A percentile compares a stretch with the other conserved stretches of the same genome.
phyloP scores from a whole-genome alignment of 139 green algal species.

The Picochlorum costavermella region DNA sequence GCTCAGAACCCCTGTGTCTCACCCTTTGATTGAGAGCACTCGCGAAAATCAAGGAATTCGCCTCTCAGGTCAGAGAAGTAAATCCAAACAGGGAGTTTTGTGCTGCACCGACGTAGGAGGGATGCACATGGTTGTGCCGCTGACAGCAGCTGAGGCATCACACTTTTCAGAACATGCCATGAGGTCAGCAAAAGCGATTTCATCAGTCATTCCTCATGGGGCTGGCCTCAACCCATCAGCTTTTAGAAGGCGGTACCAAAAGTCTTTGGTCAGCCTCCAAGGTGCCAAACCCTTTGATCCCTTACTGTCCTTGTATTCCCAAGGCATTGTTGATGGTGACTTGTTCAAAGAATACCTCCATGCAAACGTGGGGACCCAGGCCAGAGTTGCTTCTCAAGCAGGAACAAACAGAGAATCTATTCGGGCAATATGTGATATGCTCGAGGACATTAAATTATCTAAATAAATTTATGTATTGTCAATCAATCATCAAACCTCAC shows the following conservation, averaged over 20 bases:
- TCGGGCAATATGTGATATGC: not conserved
- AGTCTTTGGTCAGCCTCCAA: conserved; percentile 16
- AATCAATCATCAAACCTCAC: not conserved
- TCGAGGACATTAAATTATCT: not conserved
- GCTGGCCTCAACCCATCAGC: conserved; percentile 63
- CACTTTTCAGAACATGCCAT: conserved; percentile 18
- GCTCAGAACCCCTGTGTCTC: conserved; percentile 9
- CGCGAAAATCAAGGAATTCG: too few relatives aligned
- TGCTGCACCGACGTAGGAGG: conserved; percentile 4
- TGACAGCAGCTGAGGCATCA: conserved; percentile 11
- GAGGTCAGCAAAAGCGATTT: conserved; percentile 39
- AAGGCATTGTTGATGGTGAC: conserved; percentile 51
- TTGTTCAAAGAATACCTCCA: conserved; percentile 29
- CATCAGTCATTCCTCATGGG: conserved; percentile 32
- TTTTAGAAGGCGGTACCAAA: conserved; percentile 48
- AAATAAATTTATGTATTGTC: not conserved
- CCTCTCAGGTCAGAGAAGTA: not conserved
- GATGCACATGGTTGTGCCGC: conserved; percentile 7
- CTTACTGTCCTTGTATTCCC: conserved; percentile 10
- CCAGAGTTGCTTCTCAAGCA: conserved; percentile 8
- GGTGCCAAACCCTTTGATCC: conserved; percentile 13
- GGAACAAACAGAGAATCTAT: conserved; percentile 3
- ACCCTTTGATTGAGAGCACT: too few relatives aligned
- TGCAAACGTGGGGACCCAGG: conserved; percentile 28
- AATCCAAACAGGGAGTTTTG: conserved; percentile 22